Percentiles rank a stretch among this genome's conserved stretches.
phyloP scores from a whole-genome alignment of 768 basidiomycete species.

The Xanthoconium stramineum region DNA sequence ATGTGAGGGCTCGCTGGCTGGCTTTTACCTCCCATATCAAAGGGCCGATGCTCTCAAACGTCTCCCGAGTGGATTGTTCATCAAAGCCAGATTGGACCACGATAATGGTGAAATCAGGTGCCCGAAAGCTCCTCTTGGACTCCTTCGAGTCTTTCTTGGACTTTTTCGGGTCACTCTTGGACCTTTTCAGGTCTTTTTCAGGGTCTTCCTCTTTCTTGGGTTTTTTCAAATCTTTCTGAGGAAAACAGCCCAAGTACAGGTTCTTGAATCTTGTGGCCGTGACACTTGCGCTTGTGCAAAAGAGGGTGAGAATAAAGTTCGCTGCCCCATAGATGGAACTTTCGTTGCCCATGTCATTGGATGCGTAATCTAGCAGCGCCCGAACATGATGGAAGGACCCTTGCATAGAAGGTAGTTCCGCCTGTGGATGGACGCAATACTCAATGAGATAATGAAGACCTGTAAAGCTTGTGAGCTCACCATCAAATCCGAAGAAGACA shows the following conservation, averaged over 20 bases:
- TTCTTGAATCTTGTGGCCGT: neutral
- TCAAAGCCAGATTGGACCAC: neutral
- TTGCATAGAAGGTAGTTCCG: neutral
- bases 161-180: too few species aligned
- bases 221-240: constrained; percentile 1
- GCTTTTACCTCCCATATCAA: constrained; percentile 1
- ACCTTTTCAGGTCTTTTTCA: too few species aligned
- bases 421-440: too few species aligned
- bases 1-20: neutral
- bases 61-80: neutral
- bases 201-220: too few species aligned
- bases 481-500: too few species aligned
- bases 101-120: neutral
- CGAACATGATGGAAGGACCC: neutral
- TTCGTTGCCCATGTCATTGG: neutral
- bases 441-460: too few species aligned
- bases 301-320: neutral
- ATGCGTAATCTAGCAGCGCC: neutral
- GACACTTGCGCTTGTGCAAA: neutral
- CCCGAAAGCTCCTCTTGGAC: neutral
- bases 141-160: too few species aligned
- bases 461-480: too few species aligned
- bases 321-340: neutral
- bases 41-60: neutral
- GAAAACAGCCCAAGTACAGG: neutral